Evolutionary conservation across 176 grass and related monocot genomes (phyloP), one percentile per base, ranked within the genome.

Genomic region (Tuctoria greenei): DNA sequence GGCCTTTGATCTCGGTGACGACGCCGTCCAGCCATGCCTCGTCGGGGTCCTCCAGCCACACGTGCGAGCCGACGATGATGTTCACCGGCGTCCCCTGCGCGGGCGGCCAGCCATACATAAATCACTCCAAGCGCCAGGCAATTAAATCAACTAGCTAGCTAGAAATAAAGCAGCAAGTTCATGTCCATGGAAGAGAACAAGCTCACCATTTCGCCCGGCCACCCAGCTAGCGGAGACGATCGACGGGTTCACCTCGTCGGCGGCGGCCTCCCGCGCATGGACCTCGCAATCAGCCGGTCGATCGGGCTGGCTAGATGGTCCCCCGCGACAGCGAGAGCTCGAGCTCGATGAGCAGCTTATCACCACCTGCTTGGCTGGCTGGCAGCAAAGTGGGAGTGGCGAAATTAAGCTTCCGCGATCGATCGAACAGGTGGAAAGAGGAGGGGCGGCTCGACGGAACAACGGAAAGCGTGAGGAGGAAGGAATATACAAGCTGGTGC

Each of bases 51-150:
- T 97, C 94, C 43, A 87, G n/a, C 94, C 94, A 97, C 0, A 97
- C 94, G 13, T 89, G 88, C 69, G 94, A 93, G 23, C 94, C 94
- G 64, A 91, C 94, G 84, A 93, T 91, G 67, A 97, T 93, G 88
- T 93, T 97, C 78, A 97, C 91, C 83, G 90, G 91, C 64, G 86
- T 91, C 51, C 88, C 94, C 94, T 97, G 86, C 51, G 17, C 68
- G 6, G 2, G 31, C 41, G 20, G 51, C 51, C 51, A n/a, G 21
- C 51, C 20, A 10, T 21, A 54, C 8, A 21, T 21, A 54, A 3
- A 21, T 21, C 20, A 21, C 20, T 54, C 51, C 51, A 8, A 21
- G 51, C 0, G 18, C 14, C 61, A 55, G 38, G 20, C 72, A 42
- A 3, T 12, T 55, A 42, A 10, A 74, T 43, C 38, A 45, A n/a